Conservation (phyloP, 352 stramenopile genomes). For the Thalassiosira livingstoniorum region DNA sequence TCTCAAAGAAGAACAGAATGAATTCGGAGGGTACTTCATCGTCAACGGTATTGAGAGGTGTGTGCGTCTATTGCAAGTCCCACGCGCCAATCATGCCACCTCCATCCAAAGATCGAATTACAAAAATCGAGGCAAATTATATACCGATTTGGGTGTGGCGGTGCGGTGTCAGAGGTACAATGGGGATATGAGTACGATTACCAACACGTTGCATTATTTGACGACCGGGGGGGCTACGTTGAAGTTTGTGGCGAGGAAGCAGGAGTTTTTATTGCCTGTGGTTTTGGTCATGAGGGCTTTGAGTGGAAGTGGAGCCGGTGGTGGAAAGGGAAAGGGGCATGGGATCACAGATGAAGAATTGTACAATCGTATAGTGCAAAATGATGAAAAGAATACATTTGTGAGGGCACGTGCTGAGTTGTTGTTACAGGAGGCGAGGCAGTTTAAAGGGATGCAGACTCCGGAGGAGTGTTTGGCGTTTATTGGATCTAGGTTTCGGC, state of each 20-base stretch:
- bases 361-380: conserved; percentile 94
- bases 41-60: conserved; percentile 99
- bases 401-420: conserved; percentile 95
- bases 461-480: conserved; percentile 91
- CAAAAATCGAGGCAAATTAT: conserved; percentile 93
- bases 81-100: conserved; percentile 87
- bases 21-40: conserved; percentile 99
- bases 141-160: conserved; percentile 96
- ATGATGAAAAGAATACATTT: conserved; percentile 96
- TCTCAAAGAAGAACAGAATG: conserved; percentile 89
- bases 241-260: conserved; percentile 96
- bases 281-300: conserved; percentile 97
- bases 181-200: conserved; percentile 95
- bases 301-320: conserved; percentile 29
- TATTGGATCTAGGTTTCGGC: conserved; percentile 96
- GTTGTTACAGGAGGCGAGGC: conserved; percentile 94
- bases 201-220: conserved; percentile 98
- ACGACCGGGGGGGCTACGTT: conserved; percentile 96
- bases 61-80: conserved; percentile 96
- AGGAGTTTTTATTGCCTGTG: conserved; percentile 98
- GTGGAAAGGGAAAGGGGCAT: conserved; percentile 1
- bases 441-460: conserved; percentile 85
- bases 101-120: conserved; percentile 97
- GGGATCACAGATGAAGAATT: conserved; percentile 93
- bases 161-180: conserved; percentile 93